Percentiles rank a stretch among this genome's conserved stretches.
Conservation (phyloP, 208 protist genomes). For the Porcisia deanei region DNA sequence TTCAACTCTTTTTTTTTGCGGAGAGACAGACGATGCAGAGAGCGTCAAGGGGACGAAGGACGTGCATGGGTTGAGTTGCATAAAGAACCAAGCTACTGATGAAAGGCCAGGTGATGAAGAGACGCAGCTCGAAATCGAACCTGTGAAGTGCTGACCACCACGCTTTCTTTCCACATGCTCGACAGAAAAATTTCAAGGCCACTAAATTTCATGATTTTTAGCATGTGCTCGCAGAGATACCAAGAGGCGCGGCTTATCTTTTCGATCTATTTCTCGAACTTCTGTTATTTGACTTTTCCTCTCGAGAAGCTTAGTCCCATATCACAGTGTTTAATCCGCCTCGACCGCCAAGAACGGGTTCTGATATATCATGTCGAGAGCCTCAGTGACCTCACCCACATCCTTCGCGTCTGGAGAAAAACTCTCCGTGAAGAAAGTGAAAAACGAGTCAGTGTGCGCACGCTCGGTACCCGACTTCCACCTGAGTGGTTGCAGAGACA, state of each 20-base stretch:
- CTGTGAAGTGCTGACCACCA: neutral
- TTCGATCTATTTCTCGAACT: neutral
- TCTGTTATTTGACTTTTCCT: neutral
- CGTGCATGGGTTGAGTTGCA: neutral
- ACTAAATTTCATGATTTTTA: no score
- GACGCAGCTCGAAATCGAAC: neutral
- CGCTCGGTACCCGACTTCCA: constrained; percentile 82
- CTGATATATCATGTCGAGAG: constrained; percentile 75
- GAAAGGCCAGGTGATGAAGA: neutral
- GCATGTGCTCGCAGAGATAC: neutral
- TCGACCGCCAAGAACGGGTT: constrained; percentile 70
- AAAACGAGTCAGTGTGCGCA: constrained; percentile 69
- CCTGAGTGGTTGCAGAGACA: constrained; percentile 50
- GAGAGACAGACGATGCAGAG: neutral
- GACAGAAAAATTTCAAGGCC: no score
- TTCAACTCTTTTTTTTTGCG: no score
- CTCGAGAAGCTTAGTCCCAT: constrained; percentile 9
- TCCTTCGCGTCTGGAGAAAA: constrained; percentile 28
- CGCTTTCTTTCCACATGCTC: neutral
- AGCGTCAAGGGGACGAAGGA: neutral
- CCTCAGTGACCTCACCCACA: constrained; percentile 47
- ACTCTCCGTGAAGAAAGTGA: constrained; percentile 61
- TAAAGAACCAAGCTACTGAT: neutral
- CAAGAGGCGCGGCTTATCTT: neutral
- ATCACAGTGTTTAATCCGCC: constrained; percentile 16